These are phyloP conservation scores for Chalaropsis ovoidea DNA, from an alignment of 2,329 filamentous ascomycete species.

Conservation along the genomic window DNA sequence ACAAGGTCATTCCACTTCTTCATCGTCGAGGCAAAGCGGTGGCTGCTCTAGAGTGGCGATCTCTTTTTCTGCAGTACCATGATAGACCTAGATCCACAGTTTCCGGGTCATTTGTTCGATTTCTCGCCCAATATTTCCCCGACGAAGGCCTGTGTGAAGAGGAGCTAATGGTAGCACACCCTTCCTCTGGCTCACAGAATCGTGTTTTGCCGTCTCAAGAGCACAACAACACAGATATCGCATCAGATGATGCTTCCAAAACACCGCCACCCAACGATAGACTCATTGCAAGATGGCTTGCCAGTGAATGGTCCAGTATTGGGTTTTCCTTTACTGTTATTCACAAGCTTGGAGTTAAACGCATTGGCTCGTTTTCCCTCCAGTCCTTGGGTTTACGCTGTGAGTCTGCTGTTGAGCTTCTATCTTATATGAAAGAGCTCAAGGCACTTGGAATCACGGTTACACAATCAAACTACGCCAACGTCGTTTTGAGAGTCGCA, in stretches of 20 bases:
- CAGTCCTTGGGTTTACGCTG: conserved; percentile 61
- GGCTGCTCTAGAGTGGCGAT: conserved; percentile 42
- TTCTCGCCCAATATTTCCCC: conserved; percentile 40
- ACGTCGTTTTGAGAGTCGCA: conserved; percentile 55
- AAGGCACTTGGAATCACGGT: conserved; percentile 50
- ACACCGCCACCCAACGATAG: conserved; percentile 45
- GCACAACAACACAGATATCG: neutral
- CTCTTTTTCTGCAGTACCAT: conserved; percentile 32
- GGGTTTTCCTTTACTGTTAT: conserved; percentile 62
- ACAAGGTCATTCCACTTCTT: conserved; percentile 42
- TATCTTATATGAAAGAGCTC: neutral
- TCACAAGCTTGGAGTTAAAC: conserved; percentile 57
- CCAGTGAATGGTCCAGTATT: conserved; percentile 58
- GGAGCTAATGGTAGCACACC: conserved; percentile 32
- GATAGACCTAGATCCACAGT: conserved; percentile 28
- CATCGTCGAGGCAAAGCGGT: conserved; percentile 39
- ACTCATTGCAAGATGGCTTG: conserved; percentile 72
- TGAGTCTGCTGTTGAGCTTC: conserved; percentile 16
- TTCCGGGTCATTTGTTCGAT: conserved; percentile 41
- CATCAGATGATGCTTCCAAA: no score
- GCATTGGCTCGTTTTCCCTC: conserved; percentile 65
- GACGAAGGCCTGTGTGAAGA: conserved; percentile 33
- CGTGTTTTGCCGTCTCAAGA: neutral
- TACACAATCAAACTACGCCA: conserved; percentile 53
- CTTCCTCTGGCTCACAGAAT: conserved; percentile 4